A percentile compares a stretch with the other conserved stretches of the same genome.
Conservation (phyloP, 306 rosid genomes). For the Adenanthera pavonina region DNA sequence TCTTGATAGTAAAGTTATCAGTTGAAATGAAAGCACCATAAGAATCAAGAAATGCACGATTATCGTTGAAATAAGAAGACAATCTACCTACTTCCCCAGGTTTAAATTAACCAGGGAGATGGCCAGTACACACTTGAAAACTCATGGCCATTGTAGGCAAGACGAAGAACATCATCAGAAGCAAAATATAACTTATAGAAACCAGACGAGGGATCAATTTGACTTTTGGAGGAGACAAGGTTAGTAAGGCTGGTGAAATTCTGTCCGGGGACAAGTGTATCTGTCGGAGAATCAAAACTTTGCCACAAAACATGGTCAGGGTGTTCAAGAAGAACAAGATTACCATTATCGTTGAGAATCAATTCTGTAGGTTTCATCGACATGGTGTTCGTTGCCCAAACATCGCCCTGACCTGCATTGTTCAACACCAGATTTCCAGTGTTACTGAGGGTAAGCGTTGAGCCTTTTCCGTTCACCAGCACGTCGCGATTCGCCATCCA, state of each 20-base stretch:
- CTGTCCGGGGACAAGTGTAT: background rate
- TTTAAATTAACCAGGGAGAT: background rate
- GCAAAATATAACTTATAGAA: conserved; percentile 32
- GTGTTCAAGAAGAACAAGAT: background rate
- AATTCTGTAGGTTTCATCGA: too few species aligned
- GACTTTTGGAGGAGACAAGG: conserved; percentile 61
- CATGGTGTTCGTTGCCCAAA: background rate
- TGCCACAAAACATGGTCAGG: background rate
- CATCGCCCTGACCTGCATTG: background rate
- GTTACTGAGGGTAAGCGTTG: background rate
- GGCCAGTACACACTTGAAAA: background rate
- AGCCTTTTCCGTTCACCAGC: too few species aligned
- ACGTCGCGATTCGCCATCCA: too few species aligned
- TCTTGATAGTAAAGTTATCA: conserved; percentile 15
- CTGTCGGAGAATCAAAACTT: background rate
- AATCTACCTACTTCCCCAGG: background rate
- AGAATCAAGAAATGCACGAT: background rate
- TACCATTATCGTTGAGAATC: background rate
- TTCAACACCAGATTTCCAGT: background rate
- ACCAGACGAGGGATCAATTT: conserved; percentile 49
- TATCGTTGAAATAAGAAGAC: background rate
- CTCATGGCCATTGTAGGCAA: conserved; percentile 55
- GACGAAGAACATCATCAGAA: conserved; percentile 52
- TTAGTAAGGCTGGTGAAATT: conserved; percentile 30
- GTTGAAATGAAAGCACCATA: conserved; percentile 17